Base-by-base conservation (phyloP, 768 basidiomycete species). In the Hygrophoropsis aurantiaca region DNA sequence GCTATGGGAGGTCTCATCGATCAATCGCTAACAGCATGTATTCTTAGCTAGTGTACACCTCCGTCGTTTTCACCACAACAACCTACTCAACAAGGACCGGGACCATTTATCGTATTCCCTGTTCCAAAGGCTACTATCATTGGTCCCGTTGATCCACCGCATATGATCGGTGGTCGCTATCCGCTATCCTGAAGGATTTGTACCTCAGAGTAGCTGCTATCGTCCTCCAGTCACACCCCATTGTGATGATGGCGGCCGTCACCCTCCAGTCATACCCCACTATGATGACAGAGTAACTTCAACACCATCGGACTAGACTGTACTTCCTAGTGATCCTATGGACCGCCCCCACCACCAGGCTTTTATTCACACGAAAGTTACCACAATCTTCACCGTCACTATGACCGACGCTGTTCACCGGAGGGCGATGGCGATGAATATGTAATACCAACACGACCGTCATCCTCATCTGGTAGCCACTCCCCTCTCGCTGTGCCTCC, bases 321-420 rank as follows among this genome's bases (percentile, higher is more conserved):
- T 66, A 19, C 61, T 68, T 40, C 64, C 64, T 27, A 46, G 51
- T 24, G 46, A 45, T 0, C 59, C 53, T 47, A 47, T 19, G 40
- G 37, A 23, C 46, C 58, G 44, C 25, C 30, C 18, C 9, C 52
- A 43, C 74, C 75, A 7, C 60, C 57, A 20, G 73, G 68, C n/a
- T 42, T 36, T 3, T 50, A 52, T 9, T 54, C 48, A 23, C 49
- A 33, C 1, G 47, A 42, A 3, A 48, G 40, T 35, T 51, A 27
- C 32, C 42, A 49, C 2, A 40, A 21, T 32, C 40, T 27, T 2
- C 39, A 37, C 15, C 59, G 49, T 8, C 11, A 16, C 15, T 49
- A 42, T 15, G 54, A 49, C 23, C 7, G 21, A 33, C 7, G 27
- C 13, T 43, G 53, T 20, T 53, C 2, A 10, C 21, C 24, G 11